Evolutionary conservation across 352 stramenopile genomes (phyloP), one percentile per base, ranked within the genome.

Genomic region (Blastocystis sp.): DNA sequence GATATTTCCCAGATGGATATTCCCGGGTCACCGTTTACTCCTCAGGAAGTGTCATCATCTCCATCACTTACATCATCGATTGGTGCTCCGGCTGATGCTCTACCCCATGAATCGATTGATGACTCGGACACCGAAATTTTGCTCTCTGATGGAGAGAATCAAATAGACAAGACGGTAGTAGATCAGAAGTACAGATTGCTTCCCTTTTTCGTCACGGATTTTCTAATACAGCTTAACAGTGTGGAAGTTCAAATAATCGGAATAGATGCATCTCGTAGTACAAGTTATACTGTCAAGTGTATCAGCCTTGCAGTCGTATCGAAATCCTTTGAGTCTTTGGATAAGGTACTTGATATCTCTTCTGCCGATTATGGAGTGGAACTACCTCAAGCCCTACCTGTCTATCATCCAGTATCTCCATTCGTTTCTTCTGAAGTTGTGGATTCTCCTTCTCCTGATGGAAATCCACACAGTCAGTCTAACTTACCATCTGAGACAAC

Each of bases 181-280:
- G 20, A n/a, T 59, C 50, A 59, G 50, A n/a, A 34, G 8, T 55
- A 53, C 9, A 23, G 26, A 3, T 84, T 63, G 13, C 34, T 66
- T 45, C 73, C 73, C 5, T 9, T 84, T 3, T 84, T 69, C 39
- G 53, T 84, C 47, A 68, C 53, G 20, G 29, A 64, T 26, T 13
- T 68, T 11, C 29, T 55, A 3, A 2, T 84, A n/a, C 73, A 39
- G 11, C 13, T 84, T 1, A 84, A 23, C 50, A 66, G 34, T 45
- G 29, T 64, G 20, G 73, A 84, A 34, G 8, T 84, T 11, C 73
- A 84, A 37, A 45, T 84, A 7, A 84, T 53, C 26, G 73, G 73
- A 2, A 23, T 37, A 29, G 73, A 84, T 64, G 50, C n/a, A 1
- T 39, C 15, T 13, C 73, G 53, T 13, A 84, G 47, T 37, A 64